Conservation (phyloP, 2,329 filamentous ascomycete genomes). For the Fusarium sp. region DNA sequence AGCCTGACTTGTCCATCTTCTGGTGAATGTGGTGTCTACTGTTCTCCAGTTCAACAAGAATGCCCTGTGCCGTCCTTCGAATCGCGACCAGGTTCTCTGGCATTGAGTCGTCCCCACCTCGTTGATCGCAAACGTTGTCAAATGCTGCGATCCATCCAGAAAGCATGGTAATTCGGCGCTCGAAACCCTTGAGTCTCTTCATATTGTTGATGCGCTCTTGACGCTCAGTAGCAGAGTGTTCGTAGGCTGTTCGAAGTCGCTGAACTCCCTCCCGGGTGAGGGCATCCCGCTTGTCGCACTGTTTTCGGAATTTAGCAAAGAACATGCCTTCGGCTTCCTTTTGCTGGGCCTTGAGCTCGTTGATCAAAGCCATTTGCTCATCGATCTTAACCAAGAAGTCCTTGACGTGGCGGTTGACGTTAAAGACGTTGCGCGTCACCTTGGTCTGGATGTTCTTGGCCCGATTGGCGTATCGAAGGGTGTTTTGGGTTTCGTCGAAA, state of each 20-base stretch:
- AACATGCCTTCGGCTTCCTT: slow-evolving; percentile 87
- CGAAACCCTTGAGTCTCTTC: slow-evolving; percentile 84
- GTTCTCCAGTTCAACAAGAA: slow-evolving; percentile 87
- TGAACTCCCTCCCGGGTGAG: slow-evolving; percentile 82
- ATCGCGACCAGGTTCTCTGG: slow-evolving; percentile 78
- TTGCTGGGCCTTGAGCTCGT: slow-evolving; percentile 92
- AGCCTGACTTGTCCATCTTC: slow-evolving; percentile 81
- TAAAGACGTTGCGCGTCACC: slow-evolving; percentile 98
- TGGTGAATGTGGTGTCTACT: slow-evolving; percentile 93
- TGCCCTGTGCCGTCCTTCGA: slow-evolving; percentile 88
- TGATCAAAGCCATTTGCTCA: slow-evolving; percentile 97
- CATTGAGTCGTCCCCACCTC: slow-evolving; percentile 66
- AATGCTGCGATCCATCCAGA: slow-evolving; percentile 95
- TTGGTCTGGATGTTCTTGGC: slow-evolving; percentile 99
- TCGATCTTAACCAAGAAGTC: slow-evolving; percentile 99
- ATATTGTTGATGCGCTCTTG: slow-evolving; percentile 83
- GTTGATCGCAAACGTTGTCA: slow-evolving; percentile 80
- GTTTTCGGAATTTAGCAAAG: slow-evolving; percentile 91
- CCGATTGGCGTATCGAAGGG: slow-evolving; percentile 93
- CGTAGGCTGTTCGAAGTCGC: slow-evolving; percentile 85
- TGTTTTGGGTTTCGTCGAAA: slow-evolving; percentile 98
- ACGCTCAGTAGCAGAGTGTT: slow-evolving; percentile 81
- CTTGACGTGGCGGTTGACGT: slow-evolving; percentile 98
- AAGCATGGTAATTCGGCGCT: slow-evolving; percentile 86
- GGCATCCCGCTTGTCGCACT: slow-evolving; percentile 83